Conservation (phyloP, 768 basidiomycete genomes). For the Suillus fuscotomentosus region DNA sequence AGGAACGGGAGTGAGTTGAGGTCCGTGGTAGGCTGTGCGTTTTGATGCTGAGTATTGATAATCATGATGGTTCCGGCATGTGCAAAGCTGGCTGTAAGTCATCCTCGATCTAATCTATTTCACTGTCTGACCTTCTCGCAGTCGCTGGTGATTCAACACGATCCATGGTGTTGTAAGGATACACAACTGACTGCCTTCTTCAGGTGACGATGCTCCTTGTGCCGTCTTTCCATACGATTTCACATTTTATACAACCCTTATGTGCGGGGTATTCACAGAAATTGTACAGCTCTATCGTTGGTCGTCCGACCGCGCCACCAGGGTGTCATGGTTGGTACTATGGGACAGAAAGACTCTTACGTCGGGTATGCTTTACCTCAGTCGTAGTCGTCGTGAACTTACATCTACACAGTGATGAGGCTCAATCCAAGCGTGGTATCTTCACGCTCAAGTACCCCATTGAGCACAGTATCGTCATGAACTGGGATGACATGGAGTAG, state of each 20-base stretch:
- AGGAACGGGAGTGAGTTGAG: too few species aligned
- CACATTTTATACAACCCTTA: not conserved
- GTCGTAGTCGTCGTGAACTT: not conserved
- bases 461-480: constrained; percentile 92
- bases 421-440: constrained; percentile 94
- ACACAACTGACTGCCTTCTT: constrained; percentile 14
- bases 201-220: constrained; percentile 87
- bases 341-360: constrained; percentile 96
- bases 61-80: constrained; percentile 88
- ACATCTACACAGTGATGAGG: constrained; percentile 64
- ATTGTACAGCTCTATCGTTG: constrained; percentile 81
- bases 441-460: constrained; percentile 91
- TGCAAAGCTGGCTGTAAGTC: constrained; percentile 98
- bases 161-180: not conserved
- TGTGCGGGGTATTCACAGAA: not conserved
- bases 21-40: too few species aligned
- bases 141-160: constrained; percentile 54
- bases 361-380: constrained; percentile 60
- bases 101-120: constrained; percentile 6
- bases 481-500: constrained; percentile 99
- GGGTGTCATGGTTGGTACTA: constrained; percentile 96
- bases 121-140: constrained; percentile 30
- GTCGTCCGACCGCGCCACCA: constrained; percentile 94
- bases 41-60: too few species aligned
- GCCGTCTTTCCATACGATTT: constrained; percentile 89